Evolutionary conservation across 176 grass and related monocot genomes (phyloP).

Genomic region (Aechmea fasciata): DNA sequence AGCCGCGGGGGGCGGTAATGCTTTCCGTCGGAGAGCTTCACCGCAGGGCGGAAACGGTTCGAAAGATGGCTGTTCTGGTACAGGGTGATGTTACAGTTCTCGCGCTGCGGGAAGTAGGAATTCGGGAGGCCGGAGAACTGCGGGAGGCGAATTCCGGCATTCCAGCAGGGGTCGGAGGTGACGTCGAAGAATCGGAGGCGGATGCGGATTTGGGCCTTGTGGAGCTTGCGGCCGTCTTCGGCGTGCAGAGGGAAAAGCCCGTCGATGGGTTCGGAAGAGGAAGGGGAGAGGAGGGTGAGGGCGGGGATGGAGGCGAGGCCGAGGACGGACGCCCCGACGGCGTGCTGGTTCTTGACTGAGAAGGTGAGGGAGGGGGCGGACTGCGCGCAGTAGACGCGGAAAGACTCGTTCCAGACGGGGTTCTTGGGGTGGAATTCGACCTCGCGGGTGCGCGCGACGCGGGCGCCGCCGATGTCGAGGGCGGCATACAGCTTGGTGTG

Average conservation of each 20-base stretch:
- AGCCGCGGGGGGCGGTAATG: slow-evolving; percentile 34
- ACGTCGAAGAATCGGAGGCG: slow-evolving; percentile 29
- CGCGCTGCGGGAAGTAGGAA: slow-evolving; percentile 53
- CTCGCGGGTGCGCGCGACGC: slow-evolving; percentile 58
- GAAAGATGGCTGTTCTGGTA: slow-evolving; percentile 77
- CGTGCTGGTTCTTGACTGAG: slow-evolving; percentile 61
- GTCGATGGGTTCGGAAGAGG: slow-evolving; percentile 24
- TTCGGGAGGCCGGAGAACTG: slow-evolving; percentile 35
- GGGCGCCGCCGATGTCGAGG: slow-evolving; percentile 56
- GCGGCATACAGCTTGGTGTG: slow-evolving; percentile 56
- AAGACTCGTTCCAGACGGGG: slow-evolving; percentile 76
- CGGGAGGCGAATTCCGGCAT: slow-evolving; percentile 28
- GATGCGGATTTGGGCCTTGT: slow-evolving; percentile 39
- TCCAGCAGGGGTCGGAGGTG: slow-evolving; percentile 44
- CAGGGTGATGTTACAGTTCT: slow-evolving; percentile 42
- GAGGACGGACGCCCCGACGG: slow-evolving; percentile 36
- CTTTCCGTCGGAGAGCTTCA: slow-evolving; percentile 25
- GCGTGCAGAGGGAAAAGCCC: slow-evolving; percentile 39
- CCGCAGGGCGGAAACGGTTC: slow-evolving; percentile 28
- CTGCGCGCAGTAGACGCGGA: slow-evolving; percentile 70
- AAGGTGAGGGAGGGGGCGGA: slow-evolving; percentile 27
- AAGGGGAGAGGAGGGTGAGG: slow-evolving; percentile 25
- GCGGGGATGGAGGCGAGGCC: slow-evolving; percentile 37
- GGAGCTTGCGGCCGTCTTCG: slow-evolving; percentile 26
- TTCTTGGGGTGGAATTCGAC: slow-evolving; percentile 46